Conservation (phyloP, 2,329 filamentous ascomycete species). For the Aspergillus aculeatus region DNA sequence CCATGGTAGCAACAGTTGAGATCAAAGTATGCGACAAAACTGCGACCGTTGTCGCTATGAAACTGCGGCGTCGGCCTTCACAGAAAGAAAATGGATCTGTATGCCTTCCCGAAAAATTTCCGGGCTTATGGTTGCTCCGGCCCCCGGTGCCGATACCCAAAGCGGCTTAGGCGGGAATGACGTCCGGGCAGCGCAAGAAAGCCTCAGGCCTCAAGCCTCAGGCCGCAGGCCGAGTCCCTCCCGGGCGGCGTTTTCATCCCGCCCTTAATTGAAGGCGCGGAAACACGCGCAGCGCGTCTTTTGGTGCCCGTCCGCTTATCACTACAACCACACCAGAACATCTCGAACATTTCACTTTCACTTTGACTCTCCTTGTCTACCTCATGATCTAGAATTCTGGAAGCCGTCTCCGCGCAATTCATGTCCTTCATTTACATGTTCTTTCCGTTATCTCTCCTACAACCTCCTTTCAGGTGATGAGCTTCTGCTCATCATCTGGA, state of each 20-base stretch:
- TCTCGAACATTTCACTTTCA: background rate
- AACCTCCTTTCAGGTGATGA: conserved; percentile 18
- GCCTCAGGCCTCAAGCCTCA: no score
- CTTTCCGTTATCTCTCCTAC: background rate
- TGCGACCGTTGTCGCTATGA: conserved; percentile 16
- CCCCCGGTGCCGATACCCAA: conserved; percentile 4
- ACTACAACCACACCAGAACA: background rate
- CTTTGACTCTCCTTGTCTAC: background rate
- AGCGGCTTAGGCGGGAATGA: conserved; percentile 13
- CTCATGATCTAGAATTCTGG: background rate
- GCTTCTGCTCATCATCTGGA: conserved; percentile 27
- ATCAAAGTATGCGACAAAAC: conserved; percentile 2
- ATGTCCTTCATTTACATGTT: background rate
- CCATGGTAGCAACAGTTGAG: conserved; percentile 32
- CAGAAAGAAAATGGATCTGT: conserved; percentile 20
- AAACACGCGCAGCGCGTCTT: conserved; percentile 20
- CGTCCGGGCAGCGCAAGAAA: conserved; percentile 9
- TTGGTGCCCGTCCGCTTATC: conserved; percentile 16
- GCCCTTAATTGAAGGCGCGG: conserved; percentile 8
- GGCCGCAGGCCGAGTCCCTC: background rate
- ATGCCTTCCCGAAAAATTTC: conserved; percentile 37
- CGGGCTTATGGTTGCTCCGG: conserved; percentile 32
- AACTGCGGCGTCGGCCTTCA: background rate
- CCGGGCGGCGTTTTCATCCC: no score
- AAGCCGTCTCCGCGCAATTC: background rate